Evolutionary conservation across 169 alveolate genomes (phyloP), one percentile per base, ranked within the genome.

Genomic region (Cryptosporidium sp.): DNA sequence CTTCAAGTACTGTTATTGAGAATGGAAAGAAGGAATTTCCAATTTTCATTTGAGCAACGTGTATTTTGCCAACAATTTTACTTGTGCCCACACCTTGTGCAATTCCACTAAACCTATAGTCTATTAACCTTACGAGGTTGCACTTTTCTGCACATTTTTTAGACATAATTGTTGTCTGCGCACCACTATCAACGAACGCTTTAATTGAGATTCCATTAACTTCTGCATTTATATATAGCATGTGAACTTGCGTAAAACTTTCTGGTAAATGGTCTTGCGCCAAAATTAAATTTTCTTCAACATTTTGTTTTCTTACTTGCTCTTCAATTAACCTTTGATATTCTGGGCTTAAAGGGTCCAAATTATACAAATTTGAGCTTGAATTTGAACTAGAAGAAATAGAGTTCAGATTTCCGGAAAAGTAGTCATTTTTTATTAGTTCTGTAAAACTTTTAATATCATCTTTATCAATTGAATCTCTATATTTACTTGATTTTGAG

Each of bases 181-280:
- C 99, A 16, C 99, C 99, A 65, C 98, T 96, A 92, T 98, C 99
- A 16, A 98, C 99, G 67, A 98, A 95, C 16, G 99, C 99, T 62
- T 94, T 93, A 31, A 97, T 87, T 39, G 93, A 95, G 3, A 94
- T 94, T 29, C 96, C 95, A 93, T 97, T 97, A 51, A 98, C 94
- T 72, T 94, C 97, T 33, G 94, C 93, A 61, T 94, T 94, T 62
- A 98, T 94, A 92, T 94, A 97, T 60, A 98, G 94, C 99, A 97
- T 97, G 73, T 91, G 92, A 12, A 96, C 97, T 29, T 91, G 92
- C 37, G 96, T 95, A 87, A 94, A 93, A 71, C 93, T 87, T 69
- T 94, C 96, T 26, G 95, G 95, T 52, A 95, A 70, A 84, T 86
- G 93, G 60, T 95, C 96, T 70, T 91, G 94, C 0, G 97, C 97